These are phyloP conservation scores for Myochromella boudieri DNA, from an alignment of 768 basidiomycete genomes.

Conservation along the genomic window DNA sequence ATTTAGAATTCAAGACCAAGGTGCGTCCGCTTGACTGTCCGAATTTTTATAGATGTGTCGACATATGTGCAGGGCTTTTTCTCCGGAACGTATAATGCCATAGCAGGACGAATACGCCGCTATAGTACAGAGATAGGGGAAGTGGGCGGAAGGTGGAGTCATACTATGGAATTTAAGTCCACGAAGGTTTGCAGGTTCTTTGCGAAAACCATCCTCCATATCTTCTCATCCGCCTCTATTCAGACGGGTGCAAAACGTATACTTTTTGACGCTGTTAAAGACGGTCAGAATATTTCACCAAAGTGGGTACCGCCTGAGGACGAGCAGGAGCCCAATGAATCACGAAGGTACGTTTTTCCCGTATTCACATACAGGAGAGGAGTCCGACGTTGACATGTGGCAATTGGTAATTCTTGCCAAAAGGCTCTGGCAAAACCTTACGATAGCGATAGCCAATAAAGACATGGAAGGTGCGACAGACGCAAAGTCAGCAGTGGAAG, in stretches of 20 bases:
- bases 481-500: conserved; percentile 89
- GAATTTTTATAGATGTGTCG: too few relatives aligned
- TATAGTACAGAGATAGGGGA: conserved; percentile 74
- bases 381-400: not conserved
- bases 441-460: conserved; percentile 77
- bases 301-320: conserved; percentile 86
- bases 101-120: conserved; percentile 76
- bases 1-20: conserved; percentile 98
- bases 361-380: too few relatives aligned
- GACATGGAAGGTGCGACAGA: conserved; percentile 95
- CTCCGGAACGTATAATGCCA: conserved; percentile 92
- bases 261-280: conserved; percentile 81
- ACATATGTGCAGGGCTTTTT: conserved; percentile 75
- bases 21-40: too few relatives aligned
- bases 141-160: conserved; percentile 88
- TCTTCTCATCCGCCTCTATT: not conserved
- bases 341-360: conserved; percentile 64
- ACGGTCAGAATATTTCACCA: conserved; percentile 70
- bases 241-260: conserved; percentile 71
- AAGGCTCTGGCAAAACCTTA: conserved; percentile 83
- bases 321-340: conserved; percentile 90
- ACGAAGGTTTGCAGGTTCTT: conserved; percentile 55
- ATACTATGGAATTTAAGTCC: conserved; percentile 82
- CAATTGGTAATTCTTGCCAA: not conserved
- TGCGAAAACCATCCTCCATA: not conserved